These are phyloP conservation scores for Petunia axillaris DNA, from an alignment of 257 asterid genomes.

Conservation along the genomic window DNA sequence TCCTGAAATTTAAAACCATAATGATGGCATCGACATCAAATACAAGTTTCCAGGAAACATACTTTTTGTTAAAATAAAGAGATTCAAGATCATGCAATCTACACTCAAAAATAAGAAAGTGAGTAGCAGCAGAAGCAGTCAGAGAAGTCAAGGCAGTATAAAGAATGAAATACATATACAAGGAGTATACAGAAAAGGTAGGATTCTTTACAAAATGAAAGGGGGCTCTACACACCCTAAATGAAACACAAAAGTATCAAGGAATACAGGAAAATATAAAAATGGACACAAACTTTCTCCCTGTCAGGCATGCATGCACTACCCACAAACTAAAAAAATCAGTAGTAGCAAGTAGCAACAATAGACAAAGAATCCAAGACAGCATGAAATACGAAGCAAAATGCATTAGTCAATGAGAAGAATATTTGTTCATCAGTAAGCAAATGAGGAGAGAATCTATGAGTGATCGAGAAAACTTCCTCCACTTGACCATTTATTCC, in stretches of 20 bases:
- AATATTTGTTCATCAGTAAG: not conserved
- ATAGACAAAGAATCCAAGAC: not conserved
- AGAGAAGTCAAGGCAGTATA: not conserved
- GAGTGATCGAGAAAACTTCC: constrained; percentile 1
- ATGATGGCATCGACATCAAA: constrained; percentile 10
- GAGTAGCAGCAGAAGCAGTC: constrained; percentile 4
- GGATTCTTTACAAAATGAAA: no score
- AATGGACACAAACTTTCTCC: not conserved
- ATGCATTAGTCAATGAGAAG: not conserved
- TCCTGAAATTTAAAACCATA: constrained; percentile 56
- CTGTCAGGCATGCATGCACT: constrained; percentile 6
- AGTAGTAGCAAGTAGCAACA: constrained; percentile 22
- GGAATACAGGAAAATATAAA: not conserved
- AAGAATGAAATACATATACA: not conserved
- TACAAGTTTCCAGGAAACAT: constrained; percentile 14
- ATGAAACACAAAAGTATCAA: not conserved
- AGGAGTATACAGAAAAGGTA: no score
- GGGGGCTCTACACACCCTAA: no score
- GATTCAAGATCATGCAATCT: constrained; percentile 7
- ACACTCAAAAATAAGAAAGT: not conserved
- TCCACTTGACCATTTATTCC: not conserved
- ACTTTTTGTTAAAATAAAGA: not conserved
- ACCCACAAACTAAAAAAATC: not conserved
- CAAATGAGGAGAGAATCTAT: constrained; percentile 2
- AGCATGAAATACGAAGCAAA: not conserved